Evolutionary conservation across 2,329 filamentous ascomycete species (phyloP), one percentile per base, ranked within the genome.

Genomic region (Pseudovirgaria hyperparasitica): DNA sequence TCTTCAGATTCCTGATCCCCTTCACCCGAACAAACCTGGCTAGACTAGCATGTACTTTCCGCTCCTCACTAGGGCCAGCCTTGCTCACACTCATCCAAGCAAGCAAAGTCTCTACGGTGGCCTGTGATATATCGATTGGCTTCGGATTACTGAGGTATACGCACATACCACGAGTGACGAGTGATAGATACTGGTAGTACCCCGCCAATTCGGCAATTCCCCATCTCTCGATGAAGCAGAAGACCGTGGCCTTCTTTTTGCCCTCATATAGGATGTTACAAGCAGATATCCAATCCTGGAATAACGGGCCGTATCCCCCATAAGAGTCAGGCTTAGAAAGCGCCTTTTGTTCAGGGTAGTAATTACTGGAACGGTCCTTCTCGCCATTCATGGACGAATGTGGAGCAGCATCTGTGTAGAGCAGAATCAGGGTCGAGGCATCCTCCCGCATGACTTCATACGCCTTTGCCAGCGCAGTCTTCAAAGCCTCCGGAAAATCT

Each of bases 391-490:
- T 33, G 36, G 35, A 50, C 28, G 34, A 49, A 39, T 66, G 62
- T n/a, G 65, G 58, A 19, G 60, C 53, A 9, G 61, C 60, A 45
- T 67, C 62, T 1, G 62, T 54, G 32, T 62, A 67, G 11, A 65
- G 41, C 4, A 67, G 36, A 23, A 65, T 52, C n/a, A 68, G 42
- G 0, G 65, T 68, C 10, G 57, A 62, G 5, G 58, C 62, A 8
- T 60, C 56, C 0, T 52, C 35, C 16, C 63, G 55, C 61, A 68
- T 66, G 16, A 60, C 37, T 21, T 52, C 34, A 37, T 67, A 55
- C 1, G 62, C 61, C 6, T 43, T 44, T 1, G 63, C 63, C 4
- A 68, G 52, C 0, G 54, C 63, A 1, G 62, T 63, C 46, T 67
- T 65, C 6, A 52, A 44, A 3, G 63, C 63, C 38, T 68, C 63